phyloP scores from a whole-genome alignment of 2,329 filamentous ascomycete genomes.

The Lasiodiplodia sp. region DNA sequence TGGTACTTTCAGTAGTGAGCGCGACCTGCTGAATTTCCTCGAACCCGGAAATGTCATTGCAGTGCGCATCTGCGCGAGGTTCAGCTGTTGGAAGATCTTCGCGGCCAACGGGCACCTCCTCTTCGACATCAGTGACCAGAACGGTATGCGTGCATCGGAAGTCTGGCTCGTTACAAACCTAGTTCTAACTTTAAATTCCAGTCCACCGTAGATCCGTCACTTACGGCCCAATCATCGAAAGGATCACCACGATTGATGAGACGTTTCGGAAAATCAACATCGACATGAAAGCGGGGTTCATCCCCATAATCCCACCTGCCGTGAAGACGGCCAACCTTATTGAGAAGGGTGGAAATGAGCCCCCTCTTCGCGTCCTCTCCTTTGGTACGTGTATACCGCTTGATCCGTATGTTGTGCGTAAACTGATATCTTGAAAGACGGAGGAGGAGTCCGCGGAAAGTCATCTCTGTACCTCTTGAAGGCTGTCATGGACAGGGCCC shows the following conservation, averaged over 20 bases:
- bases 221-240: background rate
- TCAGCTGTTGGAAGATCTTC: background rate
- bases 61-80: background rate
- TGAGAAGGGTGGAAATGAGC: background rate
- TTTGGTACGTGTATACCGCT: background rate
- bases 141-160: background rate
- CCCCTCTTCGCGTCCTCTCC: background rate
- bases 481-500: background rate
- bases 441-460: conserved; percentile 1
- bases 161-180: background rate
- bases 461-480: background rate
- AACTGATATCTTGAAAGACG: conserved; percentile 4
- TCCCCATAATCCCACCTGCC: background rate
- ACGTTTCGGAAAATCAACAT: background rate
- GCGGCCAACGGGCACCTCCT: background rate
- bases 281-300: background rate
- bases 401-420: background rate
- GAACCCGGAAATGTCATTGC: background rate
- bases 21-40: background rate
- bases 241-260: background rate
- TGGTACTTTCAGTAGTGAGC: background rate
- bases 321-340: background rate
- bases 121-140: background rate
- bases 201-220: too few relatives aligned
- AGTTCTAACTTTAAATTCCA: too few relatives aligned